Conservation (phyloP, 352 stramenopile species). For the Phytophthora pini region DNA sequence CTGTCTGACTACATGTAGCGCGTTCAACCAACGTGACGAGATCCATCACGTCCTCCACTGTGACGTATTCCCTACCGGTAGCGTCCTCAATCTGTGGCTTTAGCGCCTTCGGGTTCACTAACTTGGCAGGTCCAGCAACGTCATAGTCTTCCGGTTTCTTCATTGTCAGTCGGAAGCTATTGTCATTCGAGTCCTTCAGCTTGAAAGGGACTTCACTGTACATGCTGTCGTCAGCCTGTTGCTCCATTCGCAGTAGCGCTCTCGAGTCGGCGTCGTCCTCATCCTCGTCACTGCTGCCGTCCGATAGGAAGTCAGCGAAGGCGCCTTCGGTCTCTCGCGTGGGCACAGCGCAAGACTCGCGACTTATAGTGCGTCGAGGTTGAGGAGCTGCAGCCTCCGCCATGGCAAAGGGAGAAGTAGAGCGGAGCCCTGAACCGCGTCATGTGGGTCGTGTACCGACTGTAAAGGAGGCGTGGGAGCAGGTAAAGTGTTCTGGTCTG, state of each 20-base stretch:
- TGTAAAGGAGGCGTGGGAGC: constrained; percentile 9
- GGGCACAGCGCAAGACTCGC: constrained; percentile 13
- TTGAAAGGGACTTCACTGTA: constrained; percentile 37
- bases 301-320: constrained; percentile 56
- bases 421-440: background rate
- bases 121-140: background rate
- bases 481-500: constrained; percentile 10
- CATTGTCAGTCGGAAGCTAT: constrained; percentile 12
- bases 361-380: constrained; percentile 16
- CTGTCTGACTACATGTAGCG: constrained; percentile 1
- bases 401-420: constrained; percentile 14
- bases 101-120: no score
- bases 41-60: constrained; percentile 16
- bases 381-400: constrained; percentile 21
- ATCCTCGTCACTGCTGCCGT: constrained; percentile 38
- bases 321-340: constrained; percentile 14
- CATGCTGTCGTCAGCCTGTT: constrained; percentile 53
- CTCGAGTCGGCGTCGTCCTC: constrained; percentile 39
- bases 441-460: background rate
- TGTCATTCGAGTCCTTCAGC: background rate
- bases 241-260: constrained; percentile 46
- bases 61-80: no score
- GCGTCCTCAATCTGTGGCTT: no score
- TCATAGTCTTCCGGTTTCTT: background rate
- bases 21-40: constrained; percentile 11